phyloP scores from a whole-genome alignment of 2,329 filamentous ascomycete genomes.

The Claviceps citrina region DNA sequence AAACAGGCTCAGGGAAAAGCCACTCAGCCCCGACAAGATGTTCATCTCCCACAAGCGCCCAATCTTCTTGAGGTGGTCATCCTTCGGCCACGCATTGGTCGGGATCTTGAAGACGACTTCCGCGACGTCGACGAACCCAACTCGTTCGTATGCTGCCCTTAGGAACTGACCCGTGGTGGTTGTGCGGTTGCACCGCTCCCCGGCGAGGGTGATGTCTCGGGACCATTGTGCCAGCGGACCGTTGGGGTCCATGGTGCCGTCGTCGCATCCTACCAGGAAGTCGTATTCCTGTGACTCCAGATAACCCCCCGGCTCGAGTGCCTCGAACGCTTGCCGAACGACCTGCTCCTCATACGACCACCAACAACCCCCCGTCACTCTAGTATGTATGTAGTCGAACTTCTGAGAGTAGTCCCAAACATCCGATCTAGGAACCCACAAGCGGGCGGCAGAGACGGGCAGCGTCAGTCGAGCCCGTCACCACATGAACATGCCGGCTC shows the following conservation, averaged over 20 bases:
- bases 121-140: slow-evolving; percentile 40
- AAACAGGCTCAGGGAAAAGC: slow-evolving; percentile 27
- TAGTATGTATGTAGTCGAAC: slow-evolving; percentile 40
- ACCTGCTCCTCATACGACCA: slow-evolving; percentile 31
- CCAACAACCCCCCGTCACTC: slow-evolving; percentile 35
- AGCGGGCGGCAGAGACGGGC: neutral
- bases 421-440: slow-evolving; percentile 27
- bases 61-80: slow-evolving; percentile 26
- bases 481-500: too few species aligned
- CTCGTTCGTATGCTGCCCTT: slow-evolving; percentile 26
- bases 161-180: slow-evolving; percentile 20
- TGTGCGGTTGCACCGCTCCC: slow-evolving; percentile 21
- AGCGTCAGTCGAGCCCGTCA: neutral
- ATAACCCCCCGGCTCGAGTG: slow-evolving; percentile 36
- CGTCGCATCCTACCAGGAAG: slow-evolving; percentile 25
- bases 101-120: slow-evolving; percentile 39
- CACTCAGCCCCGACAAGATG: slow-evolving; percentile 27
- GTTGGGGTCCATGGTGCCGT: slow-evolving; percentile 25
- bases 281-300: slow-evolving; percentile 38
- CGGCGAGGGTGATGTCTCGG: slow-evolving; percentile 24
- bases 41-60: slow-evolving; percentile 31
- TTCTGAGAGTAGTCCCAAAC: slow-evolving; percentile 37
- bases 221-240: slow-evolving; percentile 26
- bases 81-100: slow-evolving; percentile 37
- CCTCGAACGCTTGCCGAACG: slow-evolving; percentile 35